Conservation (phyloP, 768 basidiomycete genomes). For the Termitomyces sp. region DNA sequence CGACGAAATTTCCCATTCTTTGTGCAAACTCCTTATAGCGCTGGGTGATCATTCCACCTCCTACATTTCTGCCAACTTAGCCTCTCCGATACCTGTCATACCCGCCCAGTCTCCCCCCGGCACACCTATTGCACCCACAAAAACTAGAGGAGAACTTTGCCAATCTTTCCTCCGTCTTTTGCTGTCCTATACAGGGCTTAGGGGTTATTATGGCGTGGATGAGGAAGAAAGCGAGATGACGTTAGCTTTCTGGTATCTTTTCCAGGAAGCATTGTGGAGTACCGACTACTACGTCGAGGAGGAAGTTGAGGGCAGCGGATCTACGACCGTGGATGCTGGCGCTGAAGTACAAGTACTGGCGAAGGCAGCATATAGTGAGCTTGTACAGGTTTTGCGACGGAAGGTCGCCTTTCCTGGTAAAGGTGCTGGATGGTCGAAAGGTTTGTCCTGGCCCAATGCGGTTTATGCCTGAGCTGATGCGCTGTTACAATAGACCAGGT, state of each 20-base stretch:
- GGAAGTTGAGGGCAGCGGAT: not conserved
- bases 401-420: slow-evolving; percentile 73
- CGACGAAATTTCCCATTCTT: slow-evolving; percentile 56
- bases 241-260: slow-evolving; percentile 83
- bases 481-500: slow-evolving; percentile 50
- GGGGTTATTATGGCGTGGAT: slow-evolving; percentile 74
- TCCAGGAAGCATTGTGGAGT: slow-evolving; percentile 84
- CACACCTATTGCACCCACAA: slow-evolving; percentile 6
- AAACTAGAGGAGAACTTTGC: slow-evolving; percentile 43
- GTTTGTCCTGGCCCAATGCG: slow-evolving; percentile 31
- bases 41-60: slow-evolving; percentile 82
- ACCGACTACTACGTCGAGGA: slow-evolving; percentile 44
- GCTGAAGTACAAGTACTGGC: slow-evolving; percentile 38
- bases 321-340: slow-evolving; percentile 19
- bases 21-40: slow-evolving; percentile 77
- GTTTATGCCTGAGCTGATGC: not conserved
- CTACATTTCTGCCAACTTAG: slow-evolving; percentile 69
- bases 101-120: slow-evolving; percentile 18
- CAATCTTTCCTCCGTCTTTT: slow-evolving; percentile 71
- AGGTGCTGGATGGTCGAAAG: slow-evolving; percentile 59
- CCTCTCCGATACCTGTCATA: slow-evolving; percentile 33
- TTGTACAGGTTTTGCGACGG: slow-evolving; percentile 61
- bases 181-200: slow-evolving; percentile 64
- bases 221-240: slow-evolving; percentile 88
- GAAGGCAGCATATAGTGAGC: slow-evolving; percentile 72